phyloP scores from a whole-genome alignment of 2,329 filamentous ascomycete species.

The Fusarium begoniae region DNA sequence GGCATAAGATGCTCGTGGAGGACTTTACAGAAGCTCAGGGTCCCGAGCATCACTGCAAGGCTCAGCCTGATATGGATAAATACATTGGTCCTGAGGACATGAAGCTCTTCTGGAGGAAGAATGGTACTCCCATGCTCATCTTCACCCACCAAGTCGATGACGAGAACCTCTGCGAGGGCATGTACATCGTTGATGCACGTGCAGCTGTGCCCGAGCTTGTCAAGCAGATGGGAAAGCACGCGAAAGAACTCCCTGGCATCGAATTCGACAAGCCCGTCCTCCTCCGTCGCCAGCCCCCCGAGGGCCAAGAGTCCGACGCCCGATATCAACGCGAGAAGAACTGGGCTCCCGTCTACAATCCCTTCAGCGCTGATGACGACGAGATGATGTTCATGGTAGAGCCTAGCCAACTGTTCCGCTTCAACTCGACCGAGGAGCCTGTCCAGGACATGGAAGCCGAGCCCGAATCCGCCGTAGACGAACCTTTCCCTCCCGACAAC shows the following conservation, averaged over 20 bases:
- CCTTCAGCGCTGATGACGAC: constrained; percentile 29
- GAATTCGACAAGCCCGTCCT: constrained; percentile 29
- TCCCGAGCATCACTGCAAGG: constrained; percentile 35
- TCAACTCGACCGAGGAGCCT: constrained; percentile 15
- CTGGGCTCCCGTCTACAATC: constrained; percentile 32
- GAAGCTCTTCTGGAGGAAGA: constrained; percentile 39
- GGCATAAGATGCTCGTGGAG: constrained; percentile 35
- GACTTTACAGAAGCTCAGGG: constrained; percentile 29
- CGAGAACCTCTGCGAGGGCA: constrained; percentile 35
- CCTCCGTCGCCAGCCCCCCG: constrained; percentile 28
- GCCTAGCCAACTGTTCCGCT: constrained; percentile 30
- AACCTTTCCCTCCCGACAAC: constrained; percentile 30
- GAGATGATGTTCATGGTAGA: constrained; percentile 40
- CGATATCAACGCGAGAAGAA: constrained; percentile 39
- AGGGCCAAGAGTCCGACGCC: constrained; percentile 17
- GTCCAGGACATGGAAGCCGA: constrained; percentile 22
- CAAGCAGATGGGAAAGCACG: constrained; percentile 26
- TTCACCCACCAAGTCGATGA: constrained; percentile 37
- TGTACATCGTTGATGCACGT: constrained; percentile 35
- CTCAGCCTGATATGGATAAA: constrained; percentile 37
- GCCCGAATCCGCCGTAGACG: constrained; percentile 28
- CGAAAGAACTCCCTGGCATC: constrained; percentile 26
- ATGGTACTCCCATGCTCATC: constrained; percentile 35
- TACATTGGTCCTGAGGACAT: constrained; percentile 39
- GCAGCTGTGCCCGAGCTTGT: constrained; percentile 33